Evolutionary conservation across 306 rosid genomes (phyloP).

Genomic region (Cyamopsis tetragonoloba): DNA sequence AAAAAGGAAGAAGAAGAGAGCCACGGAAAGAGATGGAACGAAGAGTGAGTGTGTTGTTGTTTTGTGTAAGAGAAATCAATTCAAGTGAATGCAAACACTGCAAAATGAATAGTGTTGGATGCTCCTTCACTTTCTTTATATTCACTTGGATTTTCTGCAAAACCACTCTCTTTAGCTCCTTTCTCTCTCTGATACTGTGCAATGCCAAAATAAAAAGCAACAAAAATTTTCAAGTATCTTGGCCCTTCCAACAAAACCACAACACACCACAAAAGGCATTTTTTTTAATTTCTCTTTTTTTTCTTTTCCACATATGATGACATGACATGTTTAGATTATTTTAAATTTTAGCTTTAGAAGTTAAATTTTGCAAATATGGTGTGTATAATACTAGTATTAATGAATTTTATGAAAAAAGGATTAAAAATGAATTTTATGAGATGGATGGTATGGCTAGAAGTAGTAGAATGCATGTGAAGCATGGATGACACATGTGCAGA

Average conservation of each 20-base stretch:
- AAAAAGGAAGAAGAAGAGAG: constrained; percentile 2
- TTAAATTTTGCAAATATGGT: too few relatives aligned
- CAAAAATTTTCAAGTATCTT: too few relatives aligned
- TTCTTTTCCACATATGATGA: background rate
- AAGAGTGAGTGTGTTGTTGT: constrained; percentile 13
- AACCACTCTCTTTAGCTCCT: background rate
- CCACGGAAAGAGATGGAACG: constrained; percentile 36
- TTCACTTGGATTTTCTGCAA: constrained; percentile 13
- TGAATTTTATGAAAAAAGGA: too few relatives aligned
- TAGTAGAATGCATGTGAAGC: background rate
- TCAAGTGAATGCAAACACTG: background rate
- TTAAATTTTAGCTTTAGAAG: too few relatives aligned
- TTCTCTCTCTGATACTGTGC: constrained; percentile 19
- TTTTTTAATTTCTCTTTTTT: background rate
- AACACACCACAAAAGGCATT: constrained; percentile 27
- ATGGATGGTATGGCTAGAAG: background rate
- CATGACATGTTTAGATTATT: too few relatives aligned
- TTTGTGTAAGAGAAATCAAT: constrained; percentile 21
- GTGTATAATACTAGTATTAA: background rate
- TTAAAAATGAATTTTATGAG: background rate
- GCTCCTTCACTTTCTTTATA: background rate
- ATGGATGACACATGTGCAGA: background rate
- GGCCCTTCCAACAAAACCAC: too few relatives aligned
- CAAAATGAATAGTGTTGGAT: background rate
- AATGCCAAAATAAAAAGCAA: constrained; percentile 43